phyloP scores from a whole-genome alignment of 2,329 filamentous ascomycete species.

The Zasmidium angulare region DNA sequence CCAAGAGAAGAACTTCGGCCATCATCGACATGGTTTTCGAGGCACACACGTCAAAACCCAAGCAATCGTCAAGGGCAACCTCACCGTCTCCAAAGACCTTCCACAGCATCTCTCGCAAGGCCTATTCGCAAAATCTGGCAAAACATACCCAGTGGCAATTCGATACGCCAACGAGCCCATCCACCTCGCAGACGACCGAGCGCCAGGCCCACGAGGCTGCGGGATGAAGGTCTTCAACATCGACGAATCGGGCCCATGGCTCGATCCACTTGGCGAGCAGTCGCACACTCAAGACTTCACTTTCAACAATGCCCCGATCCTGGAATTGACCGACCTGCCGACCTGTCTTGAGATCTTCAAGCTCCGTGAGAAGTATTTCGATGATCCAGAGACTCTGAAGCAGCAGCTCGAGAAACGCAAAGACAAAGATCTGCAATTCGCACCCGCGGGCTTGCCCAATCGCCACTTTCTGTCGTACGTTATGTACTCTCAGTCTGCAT shows the following conservation, averaged over 20 bases:
- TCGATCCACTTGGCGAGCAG: constrained; percentile 40
- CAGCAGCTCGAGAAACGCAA: constrained; percentile 14
- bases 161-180: constrained; percentile 37
- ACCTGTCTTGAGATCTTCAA: constrained; percentile 47
- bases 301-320: constrained; percentile 50
- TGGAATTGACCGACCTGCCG: constrained; percentile 49
- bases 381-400: constrained; percentile 39
- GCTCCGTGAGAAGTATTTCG: constrained; percentile 29
- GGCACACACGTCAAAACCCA: constrained; percentile 51
- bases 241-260: constrained; percentile 36
- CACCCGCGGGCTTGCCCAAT: constrained; percentile 33
- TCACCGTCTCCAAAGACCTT: constrained; percentile 44
- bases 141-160: constrained; percentile 36
- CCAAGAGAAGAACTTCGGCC: constrained; percentile 47
- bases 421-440: constrained; percentile 28
- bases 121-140: constrained; percentile 35
- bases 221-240: constrained; percentile 53
- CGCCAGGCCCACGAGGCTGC: constrained; percentile 48
- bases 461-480: constrained; percentile 39
- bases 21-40: constrained; percentile 39
- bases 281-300: constrained; percentile 46
- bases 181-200: constrained; percentile 42
- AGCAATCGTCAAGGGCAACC: constrained; percentile 50
- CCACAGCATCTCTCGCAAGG: constrained; percentile 46
- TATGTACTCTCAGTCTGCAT: constrained; percentile 35